These are phyloP conservation scores for Paragyromitra xinjiangensis DNA, from an alignment of 495 filamentous ascomycete genomes.

Conservation along the genomic window DNA sequence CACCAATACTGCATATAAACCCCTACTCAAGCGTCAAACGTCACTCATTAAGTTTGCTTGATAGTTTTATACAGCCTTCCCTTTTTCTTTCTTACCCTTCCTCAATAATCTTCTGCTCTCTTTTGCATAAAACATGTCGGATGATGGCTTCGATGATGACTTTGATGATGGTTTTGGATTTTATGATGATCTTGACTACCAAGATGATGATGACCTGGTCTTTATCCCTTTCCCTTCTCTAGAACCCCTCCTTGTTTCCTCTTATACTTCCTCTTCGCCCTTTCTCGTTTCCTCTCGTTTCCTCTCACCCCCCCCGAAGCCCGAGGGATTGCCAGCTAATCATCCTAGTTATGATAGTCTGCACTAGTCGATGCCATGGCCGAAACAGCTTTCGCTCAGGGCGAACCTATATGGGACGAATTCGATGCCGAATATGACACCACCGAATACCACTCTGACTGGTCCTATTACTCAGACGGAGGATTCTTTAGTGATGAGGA, in stretches of 20 bases:
- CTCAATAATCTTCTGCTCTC: not conserved
- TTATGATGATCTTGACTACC: slow-evolving; percentile 45
- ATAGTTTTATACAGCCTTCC: not conserved
- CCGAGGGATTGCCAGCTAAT: slow-evolving; percentile 20
- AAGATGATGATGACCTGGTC: slow-evolving; percentile 52
- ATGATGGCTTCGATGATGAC: slow-evolving; percentile 46
- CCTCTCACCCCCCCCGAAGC: not conserved
- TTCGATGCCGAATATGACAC: slow-evolving; percentile 52
- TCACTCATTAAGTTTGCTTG: slow-evolving; percentile 16
- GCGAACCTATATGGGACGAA: slow-evolving; percentile 50
- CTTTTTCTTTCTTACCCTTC: slow-evolving; percentile 1
- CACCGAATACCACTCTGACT: slow-evolving; percentile 50
- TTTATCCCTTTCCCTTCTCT: not conserved
- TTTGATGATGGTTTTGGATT: slow-evolving; percentile 45
- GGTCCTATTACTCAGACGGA: slow-evolving; percentile 52
- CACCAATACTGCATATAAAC: not conserved
- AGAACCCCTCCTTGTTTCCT: not conserved
- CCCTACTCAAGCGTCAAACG: not conserved
- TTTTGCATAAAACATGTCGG: slow-evolving; percentile 36
- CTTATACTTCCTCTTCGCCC: not conserved
- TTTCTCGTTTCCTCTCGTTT: not conserved
- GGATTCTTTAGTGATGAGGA: slow-evolving; percentile 53
- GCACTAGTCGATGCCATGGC: slow-evolving; percentile 52
- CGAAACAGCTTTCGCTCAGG: slow-evolving; percentile 54
- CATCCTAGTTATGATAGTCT: slow-evolving; percentile 18